Percentiles rank a stretch among this genome's conserved stretches.
Conservation (phyloP, 2,329 filamentous ascomycete species). For the Alternaria postmessia region DNA sequence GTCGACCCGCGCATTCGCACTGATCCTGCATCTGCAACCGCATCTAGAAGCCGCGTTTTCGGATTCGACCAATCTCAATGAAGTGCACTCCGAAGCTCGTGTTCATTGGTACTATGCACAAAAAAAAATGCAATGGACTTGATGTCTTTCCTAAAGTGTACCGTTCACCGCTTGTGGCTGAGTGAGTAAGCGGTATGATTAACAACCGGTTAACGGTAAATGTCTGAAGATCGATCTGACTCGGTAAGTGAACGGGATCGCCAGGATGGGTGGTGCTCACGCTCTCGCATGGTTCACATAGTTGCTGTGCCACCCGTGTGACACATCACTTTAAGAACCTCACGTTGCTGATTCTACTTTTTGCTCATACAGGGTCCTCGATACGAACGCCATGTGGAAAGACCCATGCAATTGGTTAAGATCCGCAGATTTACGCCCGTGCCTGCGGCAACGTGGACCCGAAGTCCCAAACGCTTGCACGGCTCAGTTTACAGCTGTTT, state of each 20-base stretch:
- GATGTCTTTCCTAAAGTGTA: background rate
- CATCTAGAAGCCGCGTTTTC: background rate
- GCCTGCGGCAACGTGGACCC: background rate
- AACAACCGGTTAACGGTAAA: background rate
- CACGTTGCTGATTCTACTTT: background rate
- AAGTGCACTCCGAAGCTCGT: background rate
- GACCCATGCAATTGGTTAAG: background rate
- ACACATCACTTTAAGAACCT: background rate
- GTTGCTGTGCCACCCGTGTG: background rate
- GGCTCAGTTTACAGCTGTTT: background rate
- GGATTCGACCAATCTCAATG: background rate
- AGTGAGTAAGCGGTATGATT: background rate
- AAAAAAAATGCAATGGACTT: background rate
- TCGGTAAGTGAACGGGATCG: background rate
- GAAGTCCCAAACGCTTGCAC: background rate
- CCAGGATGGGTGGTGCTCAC: background rate
- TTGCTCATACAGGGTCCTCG: background rate
- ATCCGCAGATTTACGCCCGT: background rate
- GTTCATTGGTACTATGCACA: background rate
- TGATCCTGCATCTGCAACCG: background rate
- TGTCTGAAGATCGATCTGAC: conserved; percentile 1
- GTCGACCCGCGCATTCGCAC: background rate
- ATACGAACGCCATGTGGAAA: background rate
- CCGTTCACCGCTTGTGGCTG: background rate
- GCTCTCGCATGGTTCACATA: background rate